These are phyloP conservation scores for Glaciozyma antarctica DNA, from an alignment of 768 basidiomycete species.

Conservation along the genomic window DNA sequence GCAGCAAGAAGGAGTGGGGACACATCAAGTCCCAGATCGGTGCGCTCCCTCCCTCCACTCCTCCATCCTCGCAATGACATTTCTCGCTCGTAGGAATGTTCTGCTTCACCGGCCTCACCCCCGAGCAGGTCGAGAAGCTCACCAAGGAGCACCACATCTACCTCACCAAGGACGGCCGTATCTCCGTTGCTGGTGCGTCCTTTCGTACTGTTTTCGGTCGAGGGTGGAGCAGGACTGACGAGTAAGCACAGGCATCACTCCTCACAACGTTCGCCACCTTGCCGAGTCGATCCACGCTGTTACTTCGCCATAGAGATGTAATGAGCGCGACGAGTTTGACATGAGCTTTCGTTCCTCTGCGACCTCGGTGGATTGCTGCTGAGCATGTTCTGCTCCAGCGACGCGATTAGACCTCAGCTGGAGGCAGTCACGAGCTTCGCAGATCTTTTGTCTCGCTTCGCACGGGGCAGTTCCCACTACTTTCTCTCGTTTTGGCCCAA, in stretches of 20 bases:
- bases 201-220: not conserved
- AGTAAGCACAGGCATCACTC: constrained; percentile 30
- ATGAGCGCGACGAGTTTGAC: no score
- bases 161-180: constrained; percentile 33
- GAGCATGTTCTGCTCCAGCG: no score
- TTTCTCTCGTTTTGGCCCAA: no score
- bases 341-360: no score
- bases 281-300: constrained; percentile 35
- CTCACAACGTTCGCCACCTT: constrained; percentile 33
- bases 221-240: no score
- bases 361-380: no score
- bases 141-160: constrained; percentile 35
- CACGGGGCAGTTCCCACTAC: no score
- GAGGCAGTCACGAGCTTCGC: no score
- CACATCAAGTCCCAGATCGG: constrained; percentile 94
- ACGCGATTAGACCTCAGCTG: no score
- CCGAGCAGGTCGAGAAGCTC: constrained; percentile 36
- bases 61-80: not conserved
- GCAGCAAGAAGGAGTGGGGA: constrained; percentile 89
- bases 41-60: constrained; percentile 40
- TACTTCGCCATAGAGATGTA: constrained; percentile 1
- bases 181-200: constrained; percentile 31
- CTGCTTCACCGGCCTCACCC: constrained; percentile 33
- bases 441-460: no score
- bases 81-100: constrained; percentile 17